A percentile compares a stretch with the other conserved stretches of the same genome.
Conservation (phyloP, 352 stramenopile genomes). For the Phytophthora niederhauseri region DNA sequence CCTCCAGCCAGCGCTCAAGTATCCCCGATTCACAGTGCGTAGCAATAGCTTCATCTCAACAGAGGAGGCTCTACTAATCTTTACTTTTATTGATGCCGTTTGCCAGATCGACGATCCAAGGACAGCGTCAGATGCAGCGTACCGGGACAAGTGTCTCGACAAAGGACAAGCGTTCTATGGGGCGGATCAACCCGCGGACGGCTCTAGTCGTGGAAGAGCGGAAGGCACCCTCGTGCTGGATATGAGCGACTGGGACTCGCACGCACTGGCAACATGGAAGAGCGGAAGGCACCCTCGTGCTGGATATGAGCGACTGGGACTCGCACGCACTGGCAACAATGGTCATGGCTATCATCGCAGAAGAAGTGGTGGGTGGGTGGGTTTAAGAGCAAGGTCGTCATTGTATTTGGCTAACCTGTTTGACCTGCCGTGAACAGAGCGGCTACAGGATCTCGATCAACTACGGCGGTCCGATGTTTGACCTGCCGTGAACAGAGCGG, state of each 20-base stretch:
- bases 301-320: slow-evolving; percentile 46
- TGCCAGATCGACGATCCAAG: not conserved
- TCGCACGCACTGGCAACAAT: slow-evolving; percentile 44
- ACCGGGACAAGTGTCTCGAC: not conserved
- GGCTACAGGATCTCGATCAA: slow-evolving; percentile 45
- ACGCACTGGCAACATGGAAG: slow-evolving; percentile 37
- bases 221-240: slow-evolving; percentile 39
- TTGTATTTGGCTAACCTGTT: not conserved
- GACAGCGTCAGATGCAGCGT: not conserved
- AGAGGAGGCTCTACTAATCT: too few species aligned
- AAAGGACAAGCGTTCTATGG: slow-evolving; percentile 28
- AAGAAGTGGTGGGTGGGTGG: too few species aligned
- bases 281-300: slow-evolving; percentile 31
- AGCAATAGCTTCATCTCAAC: not conserved
- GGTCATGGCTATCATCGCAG: slow-evolving; percentile 51
- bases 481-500: slow-evolving; percentile 20
- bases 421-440: slow-evolving; percentile 10
- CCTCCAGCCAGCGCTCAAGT: slow-evolving; percentile 40
- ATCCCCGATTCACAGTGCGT: slow-evolving; percentile 32
- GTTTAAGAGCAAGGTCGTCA: too few species aligned
- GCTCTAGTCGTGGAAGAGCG: slow-evolving; percentile 13
- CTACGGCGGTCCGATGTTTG: not conserved
- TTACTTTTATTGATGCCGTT: too few species aligned
- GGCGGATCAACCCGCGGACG: slow-evolving; percentile 18
- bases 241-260: slow-evolving; percentile 47